Percentiles rank a stretch among this genome's conserved stretches.
These are phyloP conservation scores for Canna indica DNA, from an alignment of 176 grass and related monocot species.

Conservation along the genomic window DNA sequence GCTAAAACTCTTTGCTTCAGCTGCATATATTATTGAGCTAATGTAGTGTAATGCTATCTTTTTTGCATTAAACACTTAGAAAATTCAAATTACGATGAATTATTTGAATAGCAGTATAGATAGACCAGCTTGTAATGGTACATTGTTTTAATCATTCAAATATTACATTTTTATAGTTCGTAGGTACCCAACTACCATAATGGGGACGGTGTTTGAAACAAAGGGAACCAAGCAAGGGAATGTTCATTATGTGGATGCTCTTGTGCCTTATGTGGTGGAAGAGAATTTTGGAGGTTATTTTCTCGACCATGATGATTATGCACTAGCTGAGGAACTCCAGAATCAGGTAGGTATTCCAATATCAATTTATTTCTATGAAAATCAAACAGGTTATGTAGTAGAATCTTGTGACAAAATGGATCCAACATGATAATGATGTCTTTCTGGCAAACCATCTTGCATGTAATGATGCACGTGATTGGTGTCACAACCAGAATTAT, in stretches of 20 bases:
- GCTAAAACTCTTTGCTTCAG: not conserved
- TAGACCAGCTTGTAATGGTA: not conserved
- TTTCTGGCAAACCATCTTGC: no score
- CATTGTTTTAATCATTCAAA: not conserved
- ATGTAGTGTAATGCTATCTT: not conserved
- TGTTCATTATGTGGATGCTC: conserved; percentile 9
- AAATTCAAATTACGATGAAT: not conserved
- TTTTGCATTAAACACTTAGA: not conserved
- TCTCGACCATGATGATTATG: conserved; percentile 36
- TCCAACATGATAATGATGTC: no score
- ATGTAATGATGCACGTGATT: not conserved
- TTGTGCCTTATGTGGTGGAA: conserved; percentile 43
- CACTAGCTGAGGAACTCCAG: conserved; percentile 71
- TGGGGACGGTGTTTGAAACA: conserved; percentile 20
- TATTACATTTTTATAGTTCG: not conserved
- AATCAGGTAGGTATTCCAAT: conserved; percentile 46
- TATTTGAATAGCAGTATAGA: not conserved
- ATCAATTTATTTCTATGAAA: no score
- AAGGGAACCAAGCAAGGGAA: not conserved
- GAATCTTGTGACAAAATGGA: no score
- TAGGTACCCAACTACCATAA: no score
- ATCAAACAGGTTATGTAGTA: no score
- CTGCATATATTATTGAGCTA: not conserved
- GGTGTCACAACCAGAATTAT: not conserved
- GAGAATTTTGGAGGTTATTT: conserved; percentile 55